Base-by-base conservation (phyloP, 2,329 filamentous ascomycete species). In the Esteya vermicola region DNA sequence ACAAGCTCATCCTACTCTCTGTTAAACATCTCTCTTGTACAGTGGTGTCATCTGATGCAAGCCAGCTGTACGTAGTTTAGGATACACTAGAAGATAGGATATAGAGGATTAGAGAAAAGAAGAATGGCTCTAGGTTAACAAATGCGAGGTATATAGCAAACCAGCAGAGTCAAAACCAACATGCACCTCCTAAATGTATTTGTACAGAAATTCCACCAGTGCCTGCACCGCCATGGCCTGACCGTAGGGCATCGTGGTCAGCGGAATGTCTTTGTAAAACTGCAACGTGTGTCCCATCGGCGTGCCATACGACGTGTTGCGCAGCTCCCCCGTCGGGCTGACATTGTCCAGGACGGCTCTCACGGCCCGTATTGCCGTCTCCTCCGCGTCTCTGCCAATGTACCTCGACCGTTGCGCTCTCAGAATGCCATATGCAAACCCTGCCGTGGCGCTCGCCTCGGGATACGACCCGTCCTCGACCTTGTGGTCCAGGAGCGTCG, bases 221-320 rank as follows among this genome's bases (percentile, higher is more conserved):
- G 80, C 77, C 77, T 88, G 85, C 46, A 86, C 85, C 0, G 80
- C 82, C 82, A 88, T 86, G 0, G 81, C 80, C 56, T 88, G 83
- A 0, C 83, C 83, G 50, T 88, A 88, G 7, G 82, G 83, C 83
- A 88, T 89, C 49, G 78, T 80, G 3, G 83, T 89, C 45, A 78
- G 59, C 2, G 76, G 69, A 43, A 89, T 86, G 46, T 83, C 72
- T 56, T 81, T 79, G 53, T 89, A 88, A 55, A 85, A 80, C 58
- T 86, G 72, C 53, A 86, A 56, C 42, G 70, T 68, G 47, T 73
- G 65, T 0, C 83, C 83, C 81, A 89, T 86, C 0, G 66, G 78
- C 0, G 83, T 89, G 1, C 83, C 83, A 52, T 88, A 89, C 48
- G 79, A 85, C 1, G 78, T 81, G 52, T 85, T 76, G 36, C 70